Base-by-base conservation (phyloP, 2,329 filamentous ascomycete genomes). In the Alternaria hordeiaustralica region DNA sequence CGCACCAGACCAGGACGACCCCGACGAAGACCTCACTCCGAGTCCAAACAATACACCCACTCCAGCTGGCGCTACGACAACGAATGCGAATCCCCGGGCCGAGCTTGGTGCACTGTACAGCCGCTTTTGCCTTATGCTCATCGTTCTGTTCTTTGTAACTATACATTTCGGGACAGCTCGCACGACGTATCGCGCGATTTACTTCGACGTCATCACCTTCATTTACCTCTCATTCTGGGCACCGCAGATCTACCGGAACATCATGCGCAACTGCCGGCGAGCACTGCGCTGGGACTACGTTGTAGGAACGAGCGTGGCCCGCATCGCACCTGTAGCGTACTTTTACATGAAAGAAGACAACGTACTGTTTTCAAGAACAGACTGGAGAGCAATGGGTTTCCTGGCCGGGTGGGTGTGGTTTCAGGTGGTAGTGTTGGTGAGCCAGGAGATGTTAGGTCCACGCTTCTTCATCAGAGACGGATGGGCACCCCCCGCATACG, bases 211-310 rank as follows among this genome's bases (percentile, higher is more conserved):
- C 3, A 82, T 97, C 21, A 86, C 88, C 3, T 88, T 95, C 71
- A 69, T 87, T 57, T 97, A 97, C 77, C 87, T 97, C 47, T 97
- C 94, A 20, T 90, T 97, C 76, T 98, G 95, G 95, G 77, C 90
- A 1, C 95, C 96, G 0, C 96, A 99, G 78, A 97, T 98, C 70
- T 88, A 92, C 75, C 92, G 96, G 66, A 99, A 99, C 78, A 85
- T 92, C 57, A 89, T 92, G 80, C 92, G 95, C 58, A 97, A 97
- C 80, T 97, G 94, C 79, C 92, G 94, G 44, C 92, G 92, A 72
- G 94, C 95, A 1, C 85, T 98, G n/a, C 87, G 90, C 4, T 97
- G 94, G 94, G 91, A 92, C 63, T 99, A 97, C 76, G 91, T 97
- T 60, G 76, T 94, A 21, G 94, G 94, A 3, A 92, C 97, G 78